A percentile compares a stretch with the other conserved stretches of the same genome.
These are phyloP conservation scores for Arthrinium phaeospermum DNA, from an alignment of 2,329 filamentous ascomycete species.

Conservation along the genomic window DNA sequence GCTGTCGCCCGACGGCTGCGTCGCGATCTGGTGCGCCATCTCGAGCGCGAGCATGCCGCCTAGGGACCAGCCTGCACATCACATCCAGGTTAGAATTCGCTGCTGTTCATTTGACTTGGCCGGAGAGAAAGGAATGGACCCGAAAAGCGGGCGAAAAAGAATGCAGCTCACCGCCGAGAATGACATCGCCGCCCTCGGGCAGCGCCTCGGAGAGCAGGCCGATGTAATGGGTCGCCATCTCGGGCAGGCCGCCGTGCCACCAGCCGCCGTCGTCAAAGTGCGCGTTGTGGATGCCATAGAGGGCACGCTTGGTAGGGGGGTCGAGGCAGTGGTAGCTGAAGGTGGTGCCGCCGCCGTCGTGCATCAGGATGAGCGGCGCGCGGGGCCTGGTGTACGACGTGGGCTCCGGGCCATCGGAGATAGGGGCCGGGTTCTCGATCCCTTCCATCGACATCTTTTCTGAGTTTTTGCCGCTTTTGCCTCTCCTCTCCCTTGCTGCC, in stretches of 20 bases:
- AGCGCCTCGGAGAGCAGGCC: constrained; percentile 49
- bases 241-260: constrained; percentile 58
- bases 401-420: constrained; percentile 33
- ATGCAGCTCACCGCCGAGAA: constrained; percentile 50
- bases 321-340: constrained; percentile 63
- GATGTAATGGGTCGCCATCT: constrained; percentile 61
- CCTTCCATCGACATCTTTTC: constrained; percentile 36
- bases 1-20: constrained; percentile 34
- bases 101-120: background rate
- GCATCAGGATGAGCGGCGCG: constrained; percentile 60
- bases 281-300: constrained; percentile 63
- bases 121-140: background rate
- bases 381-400: constrained; percentile 27
- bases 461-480: background rate
- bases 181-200: constrained; percentile 44
- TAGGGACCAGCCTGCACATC: constrained; percentile 54
- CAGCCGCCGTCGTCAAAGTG: constrained; percentile 51
- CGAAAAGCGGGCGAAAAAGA: background rate
- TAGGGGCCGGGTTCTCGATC: constrained; percentile 36
- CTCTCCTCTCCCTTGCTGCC: background rate
- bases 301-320: constrained; percentile 48
- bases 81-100: background rate
- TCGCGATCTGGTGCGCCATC: constrained; percentile 50
- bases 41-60: constrained; percentile 59
- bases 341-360: constrained; percentile 66